Conservation (phyloP, 106 monocot species). For the Posidonia australis region DNA sequence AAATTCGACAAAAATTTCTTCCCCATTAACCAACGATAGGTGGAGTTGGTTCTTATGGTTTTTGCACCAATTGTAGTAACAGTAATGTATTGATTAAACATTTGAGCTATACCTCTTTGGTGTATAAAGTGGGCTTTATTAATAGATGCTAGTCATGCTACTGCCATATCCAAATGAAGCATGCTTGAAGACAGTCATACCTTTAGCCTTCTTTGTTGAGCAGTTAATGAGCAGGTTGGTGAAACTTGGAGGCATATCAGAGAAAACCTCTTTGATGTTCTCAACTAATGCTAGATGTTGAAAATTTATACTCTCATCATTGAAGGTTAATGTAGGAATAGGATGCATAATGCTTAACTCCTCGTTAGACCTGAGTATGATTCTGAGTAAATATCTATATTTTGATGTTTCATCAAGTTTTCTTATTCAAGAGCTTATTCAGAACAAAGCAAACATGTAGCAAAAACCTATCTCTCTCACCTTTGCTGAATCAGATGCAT, state of each 20-base stretch:
- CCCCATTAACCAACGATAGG: no score
- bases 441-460: not conserved
- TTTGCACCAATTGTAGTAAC: no score
- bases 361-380: conserved; percentile 16
- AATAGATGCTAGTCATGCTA: not conserved
- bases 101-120: no score
- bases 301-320: conserved; percentile 1
- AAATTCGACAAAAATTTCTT: no score
- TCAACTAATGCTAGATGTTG: conserved; percentile 13
- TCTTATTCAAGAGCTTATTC: no score
- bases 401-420: not conserved
- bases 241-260: conserved; percentile 57
- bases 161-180: not conserved
- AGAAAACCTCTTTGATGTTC: conserved; percentile 19
- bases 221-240: conserved; percentile 40
- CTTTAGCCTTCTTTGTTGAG: conserved; percentile 14
- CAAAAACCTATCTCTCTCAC: not conserved
- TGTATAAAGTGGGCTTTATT: not conserved
- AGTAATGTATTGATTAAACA: no score
- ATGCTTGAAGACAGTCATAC: conserved; percentile 6
- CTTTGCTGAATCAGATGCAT: not conserved
- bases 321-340: conserved; percentile 3
- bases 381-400: not conserved
- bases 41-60: no score
- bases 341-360: conserved; percentile 25